These are phyloP conservation scores for Venturia oleaginea DNA, from an alignment of 2,329 filamentous ascomycete genomes.

Conservation along the genomic window DNA sequence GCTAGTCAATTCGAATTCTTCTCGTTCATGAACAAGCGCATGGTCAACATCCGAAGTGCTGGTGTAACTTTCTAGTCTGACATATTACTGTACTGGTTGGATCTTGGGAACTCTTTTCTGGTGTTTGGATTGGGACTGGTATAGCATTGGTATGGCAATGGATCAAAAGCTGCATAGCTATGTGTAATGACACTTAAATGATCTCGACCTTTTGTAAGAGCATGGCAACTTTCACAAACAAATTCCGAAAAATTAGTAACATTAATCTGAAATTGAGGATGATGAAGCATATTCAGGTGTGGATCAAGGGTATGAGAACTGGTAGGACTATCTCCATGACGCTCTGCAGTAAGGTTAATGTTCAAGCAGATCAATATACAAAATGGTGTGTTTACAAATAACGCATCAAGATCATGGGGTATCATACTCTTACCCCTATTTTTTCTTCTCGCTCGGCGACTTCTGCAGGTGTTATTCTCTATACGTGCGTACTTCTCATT, in stretches of 20 bases:
- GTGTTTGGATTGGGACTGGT: neutral
- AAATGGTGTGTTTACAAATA: neutral
- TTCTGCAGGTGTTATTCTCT: neutral
- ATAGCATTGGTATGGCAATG: neutral
- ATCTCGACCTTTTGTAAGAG: too few species aligned
- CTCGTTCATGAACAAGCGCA: slow-evolving; percentile 60
- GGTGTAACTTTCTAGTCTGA: neutral
- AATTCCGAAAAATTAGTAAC: neutral
- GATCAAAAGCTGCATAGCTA: neutral
- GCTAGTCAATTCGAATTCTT: slow-evolving; percentile 98
- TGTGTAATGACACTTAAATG: neutral
- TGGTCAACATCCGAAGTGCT: slow-evolving; percentile 19
- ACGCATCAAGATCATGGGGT: neutral
- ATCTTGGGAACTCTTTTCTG: neutral
- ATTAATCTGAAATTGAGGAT: neutral
- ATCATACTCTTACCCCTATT: neutral
- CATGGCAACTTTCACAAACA: neutral
- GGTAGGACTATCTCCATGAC: neutral
- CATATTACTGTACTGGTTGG: neutral
- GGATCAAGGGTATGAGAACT: neutral
- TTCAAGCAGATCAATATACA: neutral
- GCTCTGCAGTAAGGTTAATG: neutral
- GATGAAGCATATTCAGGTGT: neutral
- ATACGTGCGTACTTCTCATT: neutral
- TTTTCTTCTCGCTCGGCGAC: neutral